phyloP scores from a whole-genome alignment of 306 rosid genomes.

The Fagus sylvatica region DNA sequence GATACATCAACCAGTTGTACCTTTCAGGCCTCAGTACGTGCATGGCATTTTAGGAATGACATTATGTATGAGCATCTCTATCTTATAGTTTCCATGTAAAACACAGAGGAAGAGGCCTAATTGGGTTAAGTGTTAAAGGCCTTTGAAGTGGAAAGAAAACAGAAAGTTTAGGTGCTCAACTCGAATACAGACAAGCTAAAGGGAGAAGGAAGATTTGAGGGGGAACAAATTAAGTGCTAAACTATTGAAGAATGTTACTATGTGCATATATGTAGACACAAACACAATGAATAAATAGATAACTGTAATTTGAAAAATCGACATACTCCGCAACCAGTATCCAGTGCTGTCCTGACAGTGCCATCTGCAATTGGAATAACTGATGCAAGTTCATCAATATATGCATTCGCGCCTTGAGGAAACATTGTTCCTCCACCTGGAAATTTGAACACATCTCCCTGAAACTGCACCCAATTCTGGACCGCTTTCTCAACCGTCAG shows the following conservation, averaged over 20 bases:
- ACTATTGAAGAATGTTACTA: not conserved
- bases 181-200: not conserved
- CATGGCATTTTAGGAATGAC: not conserved
- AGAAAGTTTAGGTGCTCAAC: not conserved
- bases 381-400: constrained; percentile 85
- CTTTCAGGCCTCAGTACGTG: constrained; percentile 3
- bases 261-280: not conserved
- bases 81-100: not conserved
- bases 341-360: constrained; percentile 86
- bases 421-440: constrained; percentile 99
- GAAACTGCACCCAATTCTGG: constrained; percentile 90
- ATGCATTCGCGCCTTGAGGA: constrained; percentile 93
- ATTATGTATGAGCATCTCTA: not conserved
- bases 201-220: not conserved
- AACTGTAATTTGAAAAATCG: constrained; percentile 4
- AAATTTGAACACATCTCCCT: constrained; percentile 89
- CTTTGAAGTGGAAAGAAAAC: not conserved
- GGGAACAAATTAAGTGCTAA: not conserved
- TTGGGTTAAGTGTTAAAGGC: not conserved
- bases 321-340: constrained; percentile 96
- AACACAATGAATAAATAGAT: constrained; percentile 6
- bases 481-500: constrained; percentile 93
- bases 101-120: not conserved
- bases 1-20: not conserved
- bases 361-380: constrained; percentile 87